Base-by-base conservation (phyloP, 257 asterid species). In the Solanum raphanifolium region DNA sequence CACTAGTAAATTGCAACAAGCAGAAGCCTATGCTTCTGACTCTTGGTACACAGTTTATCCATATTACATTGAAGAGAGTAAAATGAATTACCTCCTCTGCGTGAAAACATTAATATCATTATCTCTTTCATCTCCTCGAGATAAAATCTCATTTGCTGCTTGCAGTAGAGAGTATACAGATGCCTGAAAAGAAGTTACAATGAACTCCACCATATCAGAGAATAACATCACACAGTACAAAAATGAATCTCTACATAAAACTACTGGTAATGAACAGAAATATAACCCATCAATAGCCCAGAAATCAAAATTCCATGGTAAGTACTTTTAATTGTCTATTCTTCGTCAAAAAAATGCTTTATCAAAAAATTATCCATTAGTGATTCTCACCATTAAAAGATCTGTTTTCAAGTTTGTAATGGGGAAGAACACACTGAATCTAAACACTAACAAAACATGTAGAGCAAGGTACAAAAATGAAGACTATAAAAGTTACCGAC, bases 111-210 rank as follows among this genome's bases (percentile, higher is more conserved):
- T 94, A 88, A 93, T 93, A 92, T 97, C 98, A 87, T 92, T 92
- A 88, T 95, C 98, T 92, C 99, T 95, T 87, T 97, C 95, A 88
- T 97, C 98, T 85, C 99, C 99, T 90, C 98, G 94, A 88, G 98
- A 95, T 88, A 97, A 94, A 90, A 96, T 90, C 92, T 97, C 99
- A 79, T 66, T 91, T 73, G 94, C 99, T 88, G 99, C 98, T 92
- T 91, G 96, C 84, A 97, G 94, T 84, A 97, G 94, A 90, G 98
- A 93, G 89, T 93, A 95, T 13, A 94, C 99, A 88, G 98, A 94
- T 39, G 98, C 99, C 99, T 97, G 95, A 82, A 88, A 84, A 90
- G 86, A 71, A 38, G 76, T 13, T 27, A 29, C 39, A 81, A 79
- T 29, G 68, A 81, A 18, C 34, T 21, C 82, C 48, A 81, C 41